Evolutionary conservation across 208 protist genomes (phyloP).

Genomic region (Wallacemonas sp.): DNA sequence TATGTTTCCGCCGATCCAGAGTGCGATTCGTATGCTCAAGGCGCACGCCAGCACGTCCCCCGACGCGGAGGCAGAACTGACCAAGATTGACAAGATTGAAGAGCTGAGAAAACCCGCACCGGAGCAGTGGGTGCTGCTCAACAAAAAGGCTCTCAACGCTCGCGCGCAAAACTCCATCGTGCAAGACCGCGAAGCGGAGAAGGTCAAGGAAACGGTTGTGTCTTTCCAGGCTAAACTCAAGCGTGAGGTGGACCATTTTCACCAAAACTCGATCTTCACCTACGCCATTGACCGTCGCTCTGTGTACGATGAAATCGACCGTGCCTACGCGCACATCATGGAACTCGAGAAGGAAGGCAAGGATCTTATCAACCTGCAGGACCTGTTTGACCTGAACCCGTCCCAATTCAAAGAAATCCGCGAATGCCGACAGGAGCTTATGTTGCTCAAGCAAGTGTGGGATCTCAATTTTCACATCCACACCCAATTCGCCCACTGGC

Average conservation of each 20-base stretch:
- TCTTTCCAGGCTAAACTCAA: slow-evolving; percentile 79
- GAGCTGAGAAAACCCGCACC: slow-evolving; percentile 92
- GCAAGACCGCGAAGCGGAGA: slow-evolving; percentile 92
- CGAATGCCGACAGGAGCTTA: slow-evolving; percentile 90
- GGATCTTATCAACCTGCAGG: slow-evolving; percentile 91
- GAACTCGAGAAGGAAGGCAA: slow-evolving; percentile 88
- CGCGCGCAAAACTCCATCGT: slow-evolving; percentile 91
- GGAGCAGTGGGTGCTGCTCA: slow-evolving; percentile 89
- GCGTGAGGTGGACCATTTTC: slow-evolving; percentile 78
- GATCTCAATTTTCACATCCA: slow-evolving; percentile 93
- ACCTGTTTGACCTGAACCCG: slow-evolving; percentile 94
- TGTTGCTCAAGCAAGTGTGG: slow-evolving; percentile 94
- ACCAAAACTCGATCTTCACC: slow-evolving; percentile 83
- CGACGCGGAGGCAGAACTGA: slow-evolving; percentile 73
- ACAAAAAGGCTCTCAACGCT: slow-evolving; percentile 94
- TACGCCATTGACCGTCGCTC: slow-evolving; percentile 70
- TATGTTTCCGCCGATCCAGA: slow-evolving; percentile 92
- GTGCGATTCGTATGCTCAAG: slow-evolving; percentile 92
- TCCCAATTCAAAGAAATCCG: slow-evolving; percentile 93
- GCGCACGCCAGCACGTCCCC: slow-evolving; percentile 79
- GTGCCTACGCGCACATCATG: slow-evolving; percentile 76
- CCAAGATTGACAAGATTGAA: slow-evolving; percentile 90
- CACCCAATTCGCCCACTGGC: slow-evolving; percentile 93
- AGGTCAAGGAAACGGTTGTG: slow-evolving; percentile 88
- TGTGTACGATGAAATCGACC: slow-evolving; percentile 90